phyloP scores from a whole-genome alignment of 2,329 filamentous ascomycete species.

The Monosporascus ibericus region DNA sequence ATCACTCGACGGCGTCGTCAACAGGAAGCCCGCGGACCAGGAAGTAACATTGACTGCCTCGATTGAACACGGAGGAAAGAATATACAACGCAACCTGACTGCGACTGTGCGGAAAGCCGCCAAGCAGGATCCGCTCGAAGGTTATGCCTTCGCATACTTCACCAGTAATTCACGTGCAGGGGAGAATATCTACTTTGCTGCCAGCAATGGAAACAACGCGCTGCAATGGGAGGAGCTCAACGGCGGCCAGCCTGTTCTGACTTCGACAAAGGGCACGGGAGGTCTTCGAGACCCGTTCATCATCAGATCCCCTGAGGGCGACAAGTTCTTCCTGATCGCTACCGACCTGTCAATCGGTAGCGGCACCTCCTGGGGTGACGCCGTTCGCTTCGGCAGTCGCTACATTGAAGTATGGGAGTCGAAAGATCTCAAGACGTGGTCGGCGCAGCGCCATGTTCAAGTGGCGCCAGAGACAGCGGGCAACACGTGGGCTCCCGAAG shows the following conservation, averaged over 20 bases:
- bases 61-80: constrained; percentile 17
- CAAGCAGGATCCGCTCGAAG: constrained; percentile 21
- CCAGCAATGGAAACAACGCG: constrained; percentile 46
- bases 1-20: constrained; percentile 29
- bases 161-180: constrained; percentile 36
- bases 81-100: constrained; percentile 24
- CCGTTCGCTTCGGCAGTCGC: constrained; percentile 39
- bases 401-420: constrained; percentile 51
- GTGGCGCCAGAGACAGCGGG: constrained; percentile 44
- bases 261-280: constrained; percentile 39
- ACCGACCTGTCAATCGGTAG: constrained; percentile 49
- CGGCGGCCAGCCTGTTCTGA: constrained; percentile 37
- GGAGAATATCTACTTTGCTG: constrained; percentile 47
- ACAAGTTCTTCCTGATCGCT: constrained; percentile 45
- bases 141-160: constrained; percentile 48
- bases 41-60: constrained; percentile 30
- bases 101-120: constrained; percentile 14
- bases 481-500: constrained; percentile 49
- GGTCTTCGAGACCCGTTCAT: constrained; percentile 48
- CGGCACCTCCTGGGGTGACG: constrained; percentile 44
- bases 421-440: constrained; percentile 43
- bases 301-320: constrained; percentile 43
- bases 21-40: constrained; percentile 18
- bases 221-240: constrained; percentile 46
- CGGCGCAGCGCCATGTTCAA: constrained; percentile 40